Conservation (phyloP, 352 stramenopile species). For the Globisporangium lucens region DNA sequence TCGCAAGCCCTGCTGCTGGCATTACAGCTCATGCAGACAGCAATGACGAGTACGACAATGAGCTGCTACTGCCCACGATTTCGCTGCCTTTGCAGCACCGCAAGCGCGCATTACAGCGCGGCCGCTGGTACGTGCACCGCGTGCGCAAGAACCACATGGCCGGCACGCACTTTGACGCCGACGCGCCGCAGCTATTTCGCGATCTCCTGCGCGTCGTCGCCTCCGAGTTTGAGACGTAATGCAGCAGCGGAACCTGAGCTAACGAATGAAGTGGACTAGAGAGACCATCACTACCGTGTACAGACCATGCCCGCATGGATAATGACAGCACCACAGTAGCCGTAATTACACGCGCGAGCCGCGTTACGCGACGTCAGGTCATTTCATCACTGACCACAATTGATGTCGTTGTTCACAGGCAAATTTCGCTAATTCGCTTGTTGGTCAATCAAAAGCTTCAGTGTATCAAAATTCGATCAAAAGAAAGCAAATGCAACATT, state of each 20-base stretch:
- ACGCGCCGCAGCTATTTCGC: not conserved
- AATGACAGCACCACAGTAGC: not conserved
- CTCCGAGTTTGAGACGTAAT: not conserved
- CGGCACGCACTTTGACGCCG: constrained; percentile 45
- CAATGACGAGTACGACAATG: not conserved
- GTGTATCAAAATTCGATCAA: too few relatives aligned
- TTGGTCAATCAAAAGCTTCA: too few relatives aligned
- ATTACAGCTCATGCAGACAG: not conserved
- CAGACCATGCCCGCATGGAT: not conserved
- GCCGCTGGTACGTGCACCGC: constrained; percentile 78
- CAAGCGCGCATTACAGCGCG: constrained; percentile 39
- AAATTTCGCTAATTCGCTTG: too few relatives aligned
- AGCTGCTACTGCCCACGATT: constrained; percentile 40
- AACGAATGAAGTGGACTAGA: not conserved
- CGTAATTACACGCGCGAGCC: not conserved
- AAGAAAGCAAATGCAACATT: too few relatives aligned
- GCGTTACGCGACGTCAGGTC: not conserved
- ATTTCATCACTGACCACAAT: not conserved
- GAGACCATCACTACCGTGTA: not conserved
- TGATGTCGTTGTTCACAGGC: not conserved
- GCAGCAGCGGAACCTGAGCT: too few relatives aligned
- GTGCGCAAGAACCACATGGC: constrained; percentile 73
- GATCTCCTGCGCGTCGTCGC: constrained; percentile 1
- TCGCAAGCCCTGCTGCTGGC: not conserved
- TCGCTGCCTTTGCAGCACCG: constrained; percentile 19